Base-by-base conservation (phyloP, 2,329 filamentous ascomycete species). In the Alternaria gaisen region DNA sequence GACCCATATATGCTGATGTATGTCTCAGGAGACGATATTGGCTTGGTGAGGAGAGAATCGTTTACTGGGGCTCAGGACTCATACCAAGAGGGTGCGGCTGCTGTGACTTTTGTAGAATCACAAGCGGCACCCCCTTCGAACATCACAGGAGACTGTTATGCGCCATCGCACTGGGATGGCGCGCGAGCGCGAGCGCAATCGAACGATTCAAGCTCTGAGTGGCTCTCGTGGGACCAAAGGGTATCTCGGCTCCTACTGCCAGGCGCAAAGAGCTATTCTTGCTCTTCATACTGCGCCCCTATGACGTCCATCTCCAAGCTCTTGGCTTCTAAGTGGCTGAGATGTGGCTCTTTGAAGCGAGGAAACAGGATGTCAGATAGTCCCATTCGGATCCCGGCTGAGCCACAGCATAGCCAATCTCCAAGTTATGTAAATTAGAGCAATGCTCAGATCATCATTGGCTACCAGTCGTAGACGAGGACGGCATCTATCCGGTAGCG, bases 1-100 rank as follows among this genome's bases (percentile, higher is more conserved):
- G 53, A 41, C 59, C 66, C 61, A 65, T 66, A 18, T 52, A 24
- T 43, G 56, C 44, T 48, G 28, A 22, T 38, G 11, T 52, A 14
- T 34, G 30, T 24, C 46, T 24, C 20, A 8, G 46, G 32, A 16
- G 32, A 20, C 14, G 20, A 36, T 9, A 24, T 22, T 14, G 22
- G 30, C 20, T 32, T 48, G 22, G n/a, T 8, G 42, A 38, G n/a
- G 14, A 38, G 52, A 26, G 18, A 38, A 28, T 16, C 2, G 22
- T 18, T n/a, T 36, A 40, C 20, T 42, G 28, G 47, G 34, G 12
- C 14, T 42, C 14, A 22, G 16, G 28, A 54, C 30, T 36, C 48
- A 50, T 22, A 44, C 18, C 2, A 22, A 56, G 52, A 56, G 22
- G 16, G 30, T 44, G 44, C 38, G 20, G 18, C 28, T 46, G n/a